Conservation (phyloP, 2,329 filamentous ascomycete species). For the Sclerotinia sclerotiorum region DNA sequence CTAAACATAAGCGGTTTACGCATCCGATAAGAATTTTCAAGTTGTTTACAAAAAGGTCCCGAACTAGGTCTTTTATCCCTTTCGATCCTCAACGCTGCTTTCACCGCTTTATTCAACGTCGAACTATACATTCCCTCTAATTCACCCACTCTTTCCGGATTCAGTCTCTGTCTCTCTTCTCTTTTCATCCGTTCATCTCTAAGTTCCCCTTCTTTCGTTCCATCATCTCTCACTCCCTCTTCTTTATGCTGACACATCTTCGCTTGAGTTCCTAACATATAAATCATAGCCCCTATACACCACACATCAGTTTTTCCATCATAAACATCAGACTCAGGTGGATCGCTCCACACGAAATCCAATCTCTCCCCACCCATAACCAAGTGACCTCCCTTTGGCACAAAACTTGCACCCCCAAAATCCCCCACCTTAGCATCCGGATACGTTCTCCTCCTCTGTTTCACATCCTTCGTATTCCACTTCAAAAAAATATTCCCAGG, state of each 20-base stretch:
- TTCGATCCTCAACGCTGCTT: neutral
- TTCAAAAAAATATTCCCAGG: slow-evolving; percentile 6
- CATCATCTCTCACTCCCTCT: neutral
- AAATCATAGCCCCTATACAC: neutral
- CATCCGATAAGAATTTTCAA: neutral
- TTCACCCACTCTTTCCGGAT: neutral
- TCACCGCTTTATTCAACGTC: neutral
- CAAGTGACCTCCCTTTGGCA: neutral
- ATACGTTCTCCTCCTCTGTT: neutral
- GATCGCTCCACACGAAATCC: neutral
- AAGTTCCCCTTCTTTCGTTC: neutral
- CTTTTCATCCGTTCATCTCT: neutral
- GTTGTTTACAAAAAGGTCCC: neutral
- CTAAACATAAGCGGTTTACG: neutral
- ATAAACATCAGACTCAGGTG: neutral
- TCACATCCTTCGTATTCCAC: neutral
- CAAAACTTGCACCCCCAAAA: neutral
- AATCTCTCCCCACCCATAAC: neutral
- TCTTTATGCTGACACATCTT: no score
- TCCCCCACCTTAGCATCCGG: slow-evolving; percentile 14
- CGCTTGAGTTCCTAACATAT: neutral
- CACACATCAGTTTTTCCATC: neutral
- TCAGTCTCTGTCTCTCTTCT: neutral
- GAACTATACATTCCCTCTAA: neutral
- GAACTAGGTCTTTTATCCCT: neutral